These are phyloP conservation scores for Voacanga thouarsii DNA, from an alignment of 257 asterid species.

Conservation along the genomic window DNA sequence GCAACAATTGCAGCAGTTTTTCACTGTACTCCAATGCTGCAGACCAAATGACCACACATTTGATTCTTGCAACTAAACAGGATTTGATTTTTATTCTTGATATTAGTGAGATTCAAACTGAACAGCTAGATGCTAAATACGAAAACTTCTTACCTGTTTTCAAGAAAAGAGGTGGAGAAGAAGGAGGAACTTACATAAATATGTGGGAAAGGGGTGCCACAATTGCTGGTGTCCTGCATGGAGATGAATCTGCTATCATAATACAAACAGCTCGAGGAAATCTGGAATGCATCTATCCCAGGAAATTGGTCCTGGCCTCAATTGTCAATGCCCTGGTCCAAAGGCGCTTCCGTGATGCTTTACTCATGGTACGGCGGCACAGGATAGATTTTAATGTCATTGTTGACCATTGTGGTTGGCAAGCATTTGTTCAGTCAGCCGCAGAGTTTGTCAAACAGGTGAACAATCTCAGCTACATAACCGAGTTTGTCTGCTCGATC, in stretches of 20 bases:
- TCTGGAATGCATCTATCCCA: constrained; percentile 92
- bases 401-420: constrained; percentile 83
- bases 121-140: constrained; percentile 59
- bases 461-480: constrained; percentile 66
- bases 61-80: constrained; percentile 77
- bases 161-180: constrained; percentile 51
- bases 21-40: constrained; percentile 77
- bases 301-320: constrained; percentile 81
- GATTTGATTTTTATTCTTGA: constrained; percentile 77
- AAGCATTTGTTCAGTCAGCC: constrained; percentile 61
- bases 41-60: constrained; percentile 61
- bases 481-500: constrained; percentile 83
- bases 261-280: constrained; percentile 89
- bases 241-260: constrained; percentile 92
- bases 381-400: constrained; percentile 93
- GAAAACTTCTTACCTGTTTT: constrained; percentile 64
- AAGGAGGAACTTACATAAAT: constrained; percentile 50
- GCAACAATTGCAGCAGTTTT: constrained; percentile 84
- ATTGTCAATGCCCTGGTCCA: constrained; percentile 66
- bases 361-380: constrained; percentile 83
- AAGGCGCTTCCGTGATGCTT: constrained; percentile 76
- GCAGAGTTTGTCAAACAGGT: constrained; percentile 79
- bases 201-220: constrained; percentile 90
- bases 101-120: constrained; percentile 60
- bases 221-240: constrained; percentile 75